phyloP scores from a whole-genome alignment of 169 alveolate genomes.

The Plasmodium coatneyi region DNA sequence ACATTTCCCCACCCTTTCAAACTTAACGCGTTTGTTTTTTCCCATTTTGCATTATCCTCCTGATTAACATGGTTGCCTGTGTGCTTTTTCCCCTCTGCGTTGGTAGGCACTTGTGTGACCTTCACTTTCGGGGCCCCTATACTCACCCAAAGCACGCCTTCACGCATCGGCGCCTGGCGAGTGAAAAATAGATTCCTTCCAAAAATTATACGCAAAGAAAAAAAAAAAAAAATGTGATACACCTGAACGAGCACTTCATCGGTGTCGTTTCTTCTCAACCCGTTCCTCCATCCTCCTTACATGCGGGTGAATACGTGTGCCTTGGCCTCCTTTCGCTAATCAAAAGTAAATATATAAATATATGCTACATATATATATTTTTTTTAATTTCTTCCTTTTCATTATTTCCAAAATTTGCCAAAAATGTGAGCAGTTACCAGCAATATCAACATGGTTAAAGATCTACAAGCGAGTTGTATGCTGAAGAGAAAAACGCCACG shows the following conservation, averaged over 20 bases:
- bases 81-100: background rate
- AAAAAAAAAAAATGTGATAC: background rate
- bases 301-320: background rate
- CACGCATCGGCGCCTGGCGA: background rate
- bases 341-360: background rate
- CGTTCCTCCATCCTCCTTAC: background rate
- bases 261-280: background rate
- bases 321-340: background rate
- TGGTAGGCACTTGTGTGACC: background rate
- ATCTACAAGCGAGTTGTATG: background rate
- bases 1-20: background rate
- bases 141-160: background rate
- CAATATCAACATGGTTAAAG: background rate
- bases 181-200: background rate
- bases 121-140: background rate
- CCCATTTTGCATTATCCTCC: background rate
- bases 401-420: background rate
- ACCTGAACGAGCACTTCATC: background rate
- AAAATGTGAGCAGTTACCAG: background rate
- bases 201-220: background rate
- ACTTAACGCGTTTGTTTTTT: background rate
- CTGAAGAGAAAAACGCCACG: background rate
- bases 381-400: background rate
- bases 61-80: background rate
- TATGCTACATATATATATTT: too few relatives aligned